These are phyloP conservation scores for Pulveroboletus sp. DNA, from an alignment of 768 basidiomycete species.

Conservation along the genomic window DNA sequence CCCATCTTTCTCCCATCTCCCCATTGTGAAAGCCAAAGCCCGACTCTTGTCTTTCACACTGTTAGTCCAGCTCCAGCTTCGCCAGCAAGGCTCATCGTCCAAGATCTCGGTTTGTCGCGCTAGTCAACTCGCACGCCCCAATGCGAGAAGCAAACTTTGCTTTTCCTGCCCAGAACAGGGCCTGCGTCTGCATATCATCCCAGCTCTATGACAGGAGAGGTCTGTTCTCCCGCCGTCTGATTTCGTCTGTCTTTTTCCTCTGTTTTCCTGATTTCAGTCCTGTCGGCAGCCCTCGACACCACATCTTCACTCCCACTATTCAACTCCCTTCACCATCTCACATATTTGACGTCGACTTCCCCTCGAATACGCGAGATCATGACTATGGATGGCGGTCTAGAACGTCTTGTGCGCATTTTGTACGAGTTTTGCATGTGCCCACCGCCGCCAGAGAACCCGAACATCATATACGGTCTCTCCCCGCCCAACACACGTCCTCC, in stretches of 20 bases:
- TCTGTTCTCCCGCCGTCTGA: slow-evolving; percentile 34
- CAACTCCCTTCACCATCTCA: slow-evolving; percentile 94
- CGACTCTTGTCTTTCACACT: not conserved
- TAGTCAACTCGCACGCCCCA: slow-evolving; percentile 18
- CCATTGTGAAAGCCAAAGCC: not conserved
- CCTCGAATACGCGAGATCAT: slow-evolving; percentile 98
- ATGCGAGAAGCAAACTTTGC: slow-evolving; percentile 97
- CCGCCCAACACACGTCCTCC: slow-evolving; percentile 57
- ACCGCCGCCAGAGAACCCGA: slow-evolving; percentile 74
- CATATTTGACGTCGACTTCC: slow-evolving; percentile 94
- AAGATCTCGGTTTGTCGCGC: slow-evolving; percentile 17
- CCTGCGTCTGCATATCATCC: slow-evolving; percentile 89
- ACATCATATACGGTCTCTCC: slow-evolving; percentile 71
- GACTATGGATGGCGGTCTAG: slow-evolving; percentile 95
- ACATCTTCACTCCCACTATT: slow-evolving; percentile 64
- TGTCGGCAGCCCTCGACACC: slow-evolving; percentile 43
- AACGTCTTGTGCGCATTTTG: slow-evolving; percentile 88
- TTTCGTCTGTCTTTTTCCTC: not conserved
- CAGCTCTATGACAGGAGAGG: slow-evolving; percentile 94
- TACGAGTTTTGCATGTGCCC: slow-evolving; percentile 84
- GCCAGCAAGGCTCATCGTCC: slow-evolving; percentile 1
- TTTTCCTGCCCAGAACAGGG: slow-evolving; percentile 92
- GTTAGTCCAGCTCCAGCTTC: not conserved
- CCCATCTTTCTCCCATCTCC: slow-evolving; percentile 9
- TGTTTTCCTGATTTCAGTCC: slow-evolving; percentile 4